Base-by-base conservation (phyloP, 345 rosid species). In the Eucalyptus regnans region DNA sequence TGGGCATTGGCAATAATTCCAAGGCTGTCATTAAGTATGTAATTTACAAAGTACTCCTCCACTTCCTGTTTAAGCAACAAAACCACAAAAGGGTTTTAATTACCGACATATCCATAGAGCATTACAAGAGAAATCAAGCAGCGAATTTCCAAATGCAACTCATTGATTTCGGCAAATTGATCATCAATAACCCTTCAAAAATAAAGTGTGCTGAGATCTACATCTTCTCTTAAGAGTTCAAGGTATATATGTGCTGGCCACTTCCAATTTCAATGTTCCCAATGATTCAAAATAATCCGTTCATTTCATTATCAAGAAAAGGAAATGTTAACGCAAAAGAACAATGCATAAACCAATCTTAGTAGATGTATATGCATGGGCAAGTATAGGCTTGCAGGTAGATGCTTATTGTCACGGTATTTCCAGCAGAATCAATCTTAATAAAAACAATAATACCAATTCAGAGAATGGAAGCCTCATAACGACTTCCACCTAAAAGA, bases 1-100 rank as follows among this genome's bases (percentile, higher is more conserved):
- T 95, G 96, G 60, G 96, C 96, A 88, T 95, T 95, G 15, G 94
- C 87, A 89, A 95, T 94, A 33, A 92, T 92, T 87, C 95, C 96
- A 84, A 94, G 88, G 89, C 95, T 92, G 88, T 94, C 96, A 89
- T 94, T 93, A 46, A 94, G 90, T 2, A 94, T 94, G 91, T 94
- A 94, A 89, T 94, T 88, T 41, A 91, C 91, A 46, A 94, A 94
- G 84, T 93, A 93, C 90, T 92, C 93, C 89, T 91, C 88, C 4
- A 94, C 93, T 91, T 95, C 96, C 95, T 94, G 93, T 52, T 62
- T 41, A 86, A 86, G 60, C 10, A 86, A 49, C 43, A 18, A 33
- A 49, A 86, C 23, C 23, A 84, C 41, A 50, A 49, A 27, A 54
- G 58, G 87, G 33, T 50, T 16, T 49, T 10, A 86, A 50, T 50